phyloP scores from a whole-genome alignment of 2,329 filamentous ascomycete genomes.

The Stachybotrys echinatus region DNA sequence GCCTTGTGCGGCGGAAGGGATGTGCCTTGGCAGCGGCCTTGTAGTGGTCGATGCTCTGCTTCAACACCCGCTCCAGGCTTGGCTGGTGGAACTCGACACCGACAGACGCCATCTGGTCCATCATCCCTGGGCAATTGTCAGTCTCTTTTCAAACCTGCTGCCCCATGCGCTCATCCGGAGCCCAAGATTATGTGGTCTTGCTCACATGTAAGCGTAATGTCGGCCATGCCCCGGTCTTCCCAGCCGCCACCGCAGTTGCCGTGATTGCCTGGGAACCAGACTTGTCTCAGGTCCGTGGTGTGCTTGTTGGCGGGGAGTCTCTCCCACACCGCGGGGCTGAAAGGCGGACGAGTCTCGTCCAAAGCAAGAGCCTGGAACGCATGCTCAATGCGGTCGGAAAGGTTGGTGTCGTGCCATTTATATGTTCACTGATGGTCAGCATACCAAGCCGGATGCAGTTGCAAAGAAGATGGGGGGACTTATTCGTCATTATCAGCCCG shows the following conservation, averaged over 20 bases:
- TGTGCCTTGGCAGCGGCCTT: conserved; percentile 9
- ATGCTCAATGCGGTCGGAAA: conserved; percentile 48
- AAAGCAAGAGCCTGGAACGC: conserved; percentile 56
- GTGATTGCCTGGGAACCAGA: conserved; percentile 69
- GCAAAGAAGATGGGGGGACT: conserved; percentile 19
- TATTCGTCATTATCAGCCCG: conserved; percentile 39
- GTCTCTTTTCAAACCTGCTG: neutral
- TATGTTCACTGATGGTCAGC: conserved; percentile 33
- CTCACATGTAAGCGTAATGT: conserved; percentile 33
- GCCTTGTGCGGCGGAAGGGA: conserved; percentile 3
- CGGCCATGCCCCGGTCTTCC: conserved; percentile 41
- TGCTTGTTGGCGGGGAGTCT: conserved; percentile 29
- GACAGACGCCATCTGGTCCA: conserved; percentile 48
- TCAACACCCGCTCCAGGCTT: conserved; percentile 34
- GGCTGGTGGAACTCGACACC: conserved; percentile 43
- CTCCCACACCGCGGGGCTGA: conserved; percentile 52
- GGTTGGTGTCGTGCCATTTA: conserved; percentile 47
- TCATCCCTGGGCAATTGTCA: conserved; percentile 46
- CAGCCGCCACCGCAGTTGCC: conserved; percentile 67
- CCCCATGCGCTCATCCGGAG: no score
- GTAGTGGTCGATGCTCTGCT: conserved; percentile 26
- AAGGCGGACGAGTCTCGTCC: conserved; percentile 50
- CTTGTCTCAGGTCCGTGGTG: conserved; percentile 41
- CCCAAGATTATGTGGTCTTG: conserved; percentile 1
- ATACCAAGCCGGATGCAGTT: neutral